Conservation (phyloP, 2,329 filamentous ascomycete genomes). For the Ceratocystis eucalypticola region DNA sequence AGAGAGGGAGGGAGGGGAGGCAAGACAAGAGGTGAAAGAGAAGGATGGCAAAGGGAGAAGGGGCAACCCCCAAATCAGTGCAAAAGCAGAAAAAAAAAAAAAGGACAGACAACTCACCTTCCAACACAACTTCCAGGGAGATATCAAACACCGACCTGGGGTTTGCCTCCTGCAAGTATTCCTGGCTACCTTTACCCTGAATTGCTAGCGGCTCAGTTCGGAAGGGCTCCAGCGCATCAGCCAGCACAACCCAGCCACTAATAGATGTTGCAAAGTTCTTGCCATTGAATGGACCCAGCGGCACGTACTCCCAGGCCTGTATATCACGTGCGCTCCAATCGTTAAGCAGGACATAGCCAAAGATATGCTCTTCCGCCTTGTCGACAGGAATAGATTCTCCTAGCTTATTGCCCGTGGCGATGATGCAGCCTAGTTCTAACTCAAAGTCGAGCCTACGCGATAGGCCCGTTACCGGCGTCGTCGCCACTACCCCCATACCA, state of each 20-base stretch:
- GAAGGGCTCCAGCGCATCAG: conserved; percentile 34
- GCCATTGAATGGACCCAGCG: conserved; percentile 43
- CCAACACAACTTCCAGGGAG: conserved; percentile 19
- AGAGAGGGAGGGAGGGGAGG: background rate
- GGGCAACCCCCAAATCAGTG: background rate
- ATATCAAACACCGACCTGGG: conserved; percentile 19
- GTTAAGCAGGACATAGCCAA: conserved; percentile 51
- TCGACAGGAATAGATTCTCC: conserved; percentile 48
- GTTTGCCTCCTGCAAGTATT: conserved; percentile 19
- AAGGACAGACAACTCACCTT: conserved; percentile 17
- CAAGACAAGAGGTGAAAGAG: background rate
- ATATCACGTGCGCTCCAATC: conserved; percentile 47
- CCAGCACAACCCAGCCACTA: conserved; percentile 43
- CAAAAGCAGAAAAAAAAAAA: background rate
- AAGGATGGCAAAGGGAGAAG: too few relatives aligned
- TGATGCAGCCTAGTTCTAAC: conserved; percentile 55
- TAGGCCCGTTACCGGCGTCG: conserved; percentile 8
- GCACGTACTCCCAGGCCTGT: conserved; percentile 42
- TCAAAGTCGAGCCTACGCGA: conserved; percentile 47
- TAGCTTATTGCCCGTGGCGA: conserved; percentile 46
- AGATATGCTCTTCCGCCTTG: conserved; percentile 51
- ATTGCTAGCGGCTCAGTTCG: conserved; percentile 16
- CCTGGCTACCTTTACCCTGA: conserved; percentile 21
- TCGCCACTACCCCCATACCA: background rate
- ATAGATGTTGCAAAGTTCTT: conserved; percentile 45